A percentile compares a stretch with the other conserved stretches of the same genome.
Evolutionary conservation across 148 eudicot genomes (phyloP).

Genomic region (Selenicereus undatus): DNA sequence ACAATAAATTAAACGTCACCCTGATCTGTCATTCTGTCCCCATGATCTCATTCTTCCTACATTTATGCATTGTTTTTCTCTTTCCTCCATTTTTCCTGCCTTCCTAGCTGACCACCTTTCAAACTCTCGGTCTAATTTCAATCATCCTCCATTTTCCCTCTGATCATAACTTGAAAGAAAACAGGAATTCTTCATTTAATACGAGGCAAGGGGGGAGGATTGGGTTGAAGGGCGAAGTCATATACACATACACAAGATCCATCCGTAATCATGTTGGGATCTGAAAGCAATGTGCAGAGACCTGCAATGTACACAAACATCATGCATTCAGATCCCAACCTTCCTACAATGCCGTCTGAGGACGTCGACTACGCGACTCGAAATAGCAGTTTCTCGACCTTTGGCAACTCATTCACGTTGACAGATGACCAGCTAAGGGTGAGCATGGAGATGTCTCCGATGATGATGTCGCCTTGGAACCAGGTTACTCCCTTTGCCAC

Average conservation of each 20-base stretch:
- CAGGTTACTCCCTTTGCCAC: slow-evolving; percentile 31
- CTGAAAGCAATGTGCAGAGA: not conserved
- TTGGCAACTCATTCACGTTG: not conserved
- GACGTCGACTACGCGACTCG: not conserved
- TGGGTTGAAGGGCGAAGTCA: too few relatives aligned
- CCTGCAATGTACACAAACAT: not conserved
- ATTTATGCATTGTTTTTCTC: not conserved
- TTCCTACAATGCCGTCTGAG: not conserved
- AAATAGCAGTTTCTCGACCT: not conserved
- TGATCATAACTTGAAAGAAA: not conserved
- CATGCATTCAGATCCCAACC: not conserved
- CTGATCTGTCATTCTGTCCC: not conserved
- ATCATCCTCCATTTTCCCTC: not conserved
- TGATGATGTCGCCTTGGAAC: slow-evolving; percentile 28
- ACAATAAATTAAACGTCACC: not conserved
- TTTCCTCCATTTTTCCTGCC: not conserved
- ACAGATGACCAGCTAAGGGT: slow-evolving; percentile 2
- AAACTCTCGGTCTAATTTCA: not conserved
- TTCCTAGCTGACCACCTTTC: not conserved
- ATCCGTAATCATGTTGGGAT: not conserved
- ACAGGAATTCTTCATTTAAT: not conserved
- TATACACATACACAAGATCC: too few relatives aligned
- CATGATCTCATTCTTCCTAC: not conserved
- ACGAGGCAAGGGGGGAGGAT: not conserved
- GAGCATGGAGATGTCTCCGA: slow-evolving; percentile 20